Conservation (phyloP, 2,329 filamentous ascomycete genomes). For the Fusarium sp. region DNA sequence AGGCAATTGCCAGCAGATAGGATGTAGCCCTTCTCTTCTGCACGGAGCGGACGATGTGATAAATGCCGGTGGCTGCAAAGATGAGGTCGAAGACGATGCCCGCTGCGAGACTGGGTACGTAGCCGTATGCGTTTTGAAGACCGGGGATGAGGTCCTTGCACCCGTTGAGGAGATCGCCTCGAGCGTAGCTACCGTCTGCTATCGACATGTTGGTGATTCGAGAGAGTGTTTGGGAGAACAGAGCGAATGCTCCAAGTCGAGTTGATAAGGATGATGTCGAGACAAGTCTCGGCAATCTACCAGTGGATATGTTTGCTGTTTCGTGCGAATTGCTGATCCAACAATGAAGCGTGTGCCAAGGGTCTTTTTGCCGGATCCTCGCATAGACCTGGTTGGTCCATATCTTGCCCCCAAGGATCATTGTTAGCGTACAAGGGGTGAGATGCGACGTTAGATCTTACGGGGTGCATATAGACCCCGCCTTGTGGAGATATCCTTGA, state of each 20-base stretch:
- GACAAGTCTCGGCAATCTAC: too few species aligned
- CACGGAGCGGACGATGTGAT: slow-evolving; percentile 35
- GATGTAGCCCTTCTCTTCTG: slow-evolving; percentile 36
- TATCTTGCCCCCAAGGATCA: neutral
- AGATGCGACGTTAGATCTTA: slow-evolving; percentile 14
- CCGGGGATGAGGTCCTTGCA: slow-evolving; percentile 35
- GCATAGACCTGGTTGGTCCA: slow-evolving; percentile 1
- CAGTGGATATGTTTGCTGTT: neutral
- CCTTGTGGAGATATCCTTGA: neutral
- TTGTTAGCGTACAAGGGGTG: neutral
- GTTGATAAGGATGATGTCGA: neutral
- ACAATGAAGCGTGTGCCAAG: neutral
- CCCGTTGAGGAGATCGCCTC: slow-evolving; percentile 36
- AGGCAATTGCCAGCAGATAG: slow-evolving; percentile 29
- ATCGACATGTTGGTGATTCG: slow-evolving; percentile 25
- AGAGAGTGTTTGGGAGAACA: neutral
- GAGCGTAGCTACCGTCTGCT: slow-evolving; percentile 26
- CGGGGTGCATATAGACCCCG: slow-evolving; percentile 8
- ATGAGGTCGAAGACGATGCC: slow-evolving; percentile 37
- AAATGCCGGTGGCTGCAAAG: slow-evolving; percentile 27
- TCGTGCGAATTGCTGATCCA: neutral
- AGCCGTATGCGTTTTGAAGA: slow-evolving; percentile 36
- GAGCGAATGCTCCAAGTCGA: neutral
- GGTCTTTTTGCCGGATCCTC: neutral
- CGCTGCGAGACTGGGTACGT: slow-evolving; percentile 34